Base-by-base conservation (phyloP, 495 filamentous ascomycete species). In the Xylaria venustula region DNA sequence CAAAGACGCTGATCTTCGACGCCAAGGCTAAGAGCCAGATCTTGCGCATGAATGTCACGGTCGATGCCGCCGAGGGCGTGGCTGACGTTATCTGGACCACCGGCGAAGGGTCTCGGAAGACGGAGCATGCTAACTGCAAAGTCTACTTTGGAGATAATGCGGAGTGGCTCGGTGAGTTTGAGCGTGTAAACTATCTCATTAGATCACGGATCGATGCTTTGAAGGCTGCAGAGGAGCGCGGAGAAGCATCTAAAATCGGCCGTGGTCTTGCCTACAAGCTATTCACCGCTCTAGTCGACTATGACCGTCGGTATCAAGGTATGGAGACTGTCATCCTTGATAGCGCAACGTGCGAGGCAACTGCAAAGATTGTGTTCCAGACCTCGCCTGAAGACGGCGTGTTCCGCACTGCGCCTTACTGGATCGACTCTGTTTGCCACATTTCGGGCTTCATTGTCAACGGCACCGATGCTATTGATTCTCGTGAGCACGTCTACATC, bases 391-490 rank as follows among this genome's bases (percentile, higher is more conserved):
- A 82, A 12, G 81, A 84, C 54, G 90, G 86, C 46, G 84, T 79
- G 56, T 92, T 85, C 74, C 76, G 81, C 58, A 85, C 85, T 56
- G 83, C 83, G 53, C 89, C 89, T 1, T 88, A 87, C 72, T 90
- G 86, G 81, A 89, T 91, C 46, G 90, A 92, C 69, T 88, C 85
- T 45, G 61, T 83, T 49, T 83, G 81, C 63, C 85, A 88, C 64
- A 78, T 89, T 30, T 87, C 88, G 9, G 90, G 90, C 17, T 93
- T 94, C 72, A 87, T 88, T 61, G 86, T 91, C 75, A 93, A 93
- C 67, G 89, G 83, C 14, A 91, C 86, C 56, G 89, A 91, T 66
- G 82, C 81, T 22, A 81, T 87, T 2, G 87, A 92, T 63, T 87
- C 86, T 0, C 83, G 85, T 58, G 84, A 89, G 56, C 77, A 85